Percentiles rank a stretch among this genome's conserved stretches.
Conservation (phyloP, 139 green algal genomes). For the Chlorella sp. region DNA sequence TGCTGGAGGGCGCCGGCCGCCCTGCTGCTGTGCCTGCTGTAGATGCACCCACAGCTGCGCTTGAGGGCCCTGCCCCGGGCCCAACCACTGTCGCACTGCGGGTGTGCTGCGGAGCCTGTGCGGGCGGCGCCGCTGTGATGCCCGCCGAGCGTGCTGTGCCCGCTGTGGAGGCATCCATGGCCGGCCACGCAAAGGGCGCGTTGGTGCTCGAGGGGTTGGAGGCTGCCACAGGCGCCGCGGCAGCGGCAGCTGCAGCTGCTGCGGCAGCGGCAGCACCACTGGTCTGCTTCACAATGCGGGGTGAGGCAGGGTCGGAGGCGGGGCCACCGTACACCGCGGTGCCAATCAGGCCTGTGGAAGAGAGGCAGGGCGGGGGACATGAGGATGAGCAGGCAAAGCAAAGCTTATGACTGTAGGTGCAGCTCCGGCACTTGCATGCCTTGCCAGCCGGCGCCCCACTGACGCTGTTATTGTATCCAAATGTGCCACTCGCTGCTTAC, state of each 20-base stretch:
- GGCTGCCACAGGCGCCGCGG: neutral
- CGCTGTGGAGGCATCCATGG: neutral
- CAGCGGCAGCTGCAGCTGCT: neutral
- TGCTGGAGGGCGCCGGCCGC: neutral
- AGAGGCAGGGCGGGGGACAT: neutral
- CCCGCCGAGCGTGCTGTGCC: neutral
- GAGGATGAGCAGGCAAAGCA: neutral
- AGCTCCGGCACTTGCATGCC: neutral
- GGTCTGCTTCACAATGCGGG: neutral
- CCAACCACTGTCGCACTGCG: slow-evolving; percentile 17
- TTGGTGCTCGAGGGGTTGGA: neutral
- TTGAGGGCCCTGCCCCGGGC: neutral
- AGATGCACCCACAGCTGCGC: neutral
- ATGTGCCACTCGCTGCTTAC: neutral
- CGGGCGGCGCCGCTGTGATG: neutral
- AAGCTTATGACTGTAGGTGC: neutral
- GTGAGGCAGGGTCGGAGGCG: slow-evolving; percentile 10
- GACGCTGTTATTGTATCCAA: neutral
- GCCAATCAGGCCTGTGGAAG: slow-evolving; percentile 12
- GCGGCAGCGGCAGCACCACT: neutral
- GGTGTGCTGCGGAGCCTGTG: neutral
- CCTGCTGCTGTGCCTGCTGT: neutral
- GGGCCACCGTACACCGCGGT: neutral
- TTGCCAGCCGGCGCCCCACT: neutral
- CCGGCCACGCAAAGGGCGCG: neutral